Percentiles rank a stretch among this genome's conserved stretches.
phyloP scores from a whole-genome alignment of 108 stramenopile species.

The Nitzschia putrida region DNA sequence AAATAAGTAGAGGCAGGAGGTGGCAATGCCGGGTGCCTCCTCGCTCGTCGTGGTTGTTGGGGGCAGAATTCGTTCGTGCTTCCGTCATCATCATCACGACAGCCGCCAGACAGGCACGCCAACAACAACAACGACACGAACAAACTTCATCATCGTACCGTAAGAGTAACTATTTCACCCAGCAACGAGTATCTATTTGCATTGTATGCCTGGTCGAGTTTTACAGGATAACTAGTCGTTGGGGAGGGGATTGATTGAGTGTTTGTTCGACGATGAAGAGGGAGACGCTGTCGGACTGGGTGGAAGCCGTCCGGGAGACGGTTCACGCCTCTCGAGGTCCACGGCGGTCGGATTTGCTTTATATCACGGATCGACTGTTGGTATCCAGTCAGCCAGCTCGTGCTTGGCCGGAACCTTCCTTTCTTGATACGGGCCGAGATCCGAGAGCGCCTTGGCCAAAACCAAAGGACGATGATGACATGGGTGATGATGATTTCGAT shows the following conservation, averaged over 20 bases:
- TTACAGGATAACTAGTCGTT: too few relatives aligned
- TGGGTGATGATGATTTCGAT: background rate
- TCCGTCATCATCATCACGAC: too few relatives aligned
- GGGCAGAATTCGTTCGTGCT: too few relatives aligned
- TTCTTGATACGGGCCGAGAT: slow-evolving; percentile 30
- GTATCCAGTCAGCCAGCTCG: slow-evolving; percentile 52
- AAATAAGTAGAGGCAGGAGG: too few relatives aligned
- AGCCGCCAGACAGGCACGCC: too few relatives aligned
- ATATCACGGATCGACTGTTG: slow-evolving; percentile 62
- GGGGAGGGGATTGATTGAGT: background rate
- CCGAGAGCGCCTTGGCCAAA: background rate
- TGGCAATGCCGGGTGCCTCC: too few relatives aligned
- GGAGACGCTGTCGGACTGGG: background rate
- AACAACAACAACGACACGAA: too few relatives aligned
- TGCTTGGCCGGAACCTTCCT: slow-evolving; percentile 15
- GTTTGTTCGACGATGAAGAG: background rate
- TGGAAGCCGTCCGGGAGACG: too few relatives aligned
- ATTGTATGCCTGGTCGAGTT: too few relatives aligned
- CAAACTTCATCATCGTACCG: too few relatives aligned
- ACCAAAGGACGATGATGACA: slow-evolving; percentile 2
- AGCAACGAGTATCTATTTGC: background rate
- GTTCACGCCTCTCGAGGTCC: slow-evolving; percentile 5
- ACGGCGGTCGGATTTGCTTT: slow-evolving; percentile 46
- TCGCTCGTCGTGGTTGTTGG: too few relatives aligned
- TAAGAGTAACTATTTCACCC: background rate